These are phyloP conservation scores for Chenopodium formosanum DNA, from an alignment of 148 eudicot genomes.

Conservation along the genomic window DNA sequence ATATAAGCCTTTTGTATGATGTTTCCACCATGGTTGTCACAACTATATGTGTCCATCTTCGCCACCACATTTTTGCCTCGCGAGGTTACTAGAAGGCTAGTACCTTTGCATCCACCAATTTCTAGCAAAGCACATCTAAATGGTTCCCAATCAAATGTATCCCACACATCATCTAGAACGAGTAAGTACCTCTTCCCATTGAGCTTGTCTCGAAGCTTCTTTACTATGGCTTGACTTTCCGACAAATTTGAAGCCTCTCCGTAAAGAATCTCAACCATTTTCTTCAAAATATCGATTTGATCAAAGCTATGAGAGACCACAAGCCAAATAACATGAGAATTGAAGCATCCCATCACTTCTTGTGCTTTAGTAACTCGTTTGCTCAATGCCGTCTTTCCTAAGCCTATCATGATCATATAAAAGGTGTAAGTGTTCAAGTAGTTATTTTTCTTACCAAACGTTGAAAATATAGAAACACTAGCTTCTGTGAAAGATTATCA, in stretches of 20 bases:
- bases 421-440: too few relatives aligned
- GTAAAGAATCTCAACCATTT: slow-evolving; percentile 10
- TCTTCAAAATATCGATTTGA: slow-evolving; percentile 4
- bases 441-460: too few relatives aligned
- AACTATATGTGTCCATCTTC: slow-evolving; percentile 4
- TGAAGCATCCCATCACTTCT: slow-evolving; percentile 10
- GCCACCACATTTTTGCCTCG: slow-evolving; percentile 14
- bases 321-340: slow-evolving; percentile 3
- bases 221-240: not conserved
- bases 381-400: slow-evolving; percentile 22
- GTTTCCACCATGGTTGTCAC: not conserved
- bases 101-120: slow-evolving; percentile 16
- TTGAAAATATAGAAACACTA: too few relatives aligned
- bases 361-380: slow-evolving; percentile 15
- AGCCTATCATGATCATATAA: not conserved
- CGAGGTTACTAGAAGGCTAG: slow-evolving; percentile 10
- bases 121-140: slow-evolving; percentile 5
- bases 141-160: slow-evolving; percentile 15
- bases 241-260: not conserved
- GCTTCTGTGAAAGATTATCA: too few relatives aligned
- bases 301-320: slow-evolving; percentile 7
- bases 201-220: slow-evolving; percentile 5
- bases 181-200: slow-evolving; percentile 17
- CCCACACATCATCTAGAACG: slow-evolving; percentile 25
- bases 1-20: not conserved